phyloP scores from a whole-genome alignment of 495 filamentous ascomycete species.

The Aspergillus biplanus region DNA sequence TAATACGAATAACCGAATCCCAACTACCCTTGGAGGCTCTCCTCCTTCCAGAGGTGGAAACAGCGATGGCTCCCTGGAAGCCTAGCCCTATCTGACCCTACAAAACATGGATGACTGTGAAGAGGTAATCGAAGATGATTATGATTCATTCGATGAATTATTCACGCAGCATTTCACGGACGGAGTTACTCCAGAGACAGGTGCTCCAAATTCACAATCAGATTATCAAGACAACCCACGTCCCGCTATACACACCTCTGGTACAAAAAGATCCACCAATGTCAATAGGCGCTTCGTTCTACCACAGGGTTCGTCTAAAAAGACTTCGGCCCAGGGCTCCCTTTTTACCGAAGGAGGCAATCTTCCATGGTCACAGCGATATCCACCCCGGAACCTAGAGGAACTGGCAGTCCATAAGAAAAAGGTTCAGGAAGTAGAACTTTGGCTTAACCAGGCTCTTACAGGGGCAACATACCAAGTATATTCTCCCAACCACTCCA shows the following conservation, averaged over 20 bases:
- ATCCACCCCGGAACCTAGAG: slow-evolving; percentile 69
- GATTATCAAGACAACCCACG: neutral
- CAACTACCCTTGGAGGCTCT: too few species aligned
- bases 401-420: slow-evolving; percentile 91
- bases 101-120: slow-evolving; percentile 37
- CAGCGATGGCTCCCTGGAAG: slow-evolving; percentile 34
- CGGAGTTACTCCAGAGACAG: slow-evolving; percentile 8
- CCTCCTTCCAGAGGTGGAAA: slow-evolving; percentile 25
- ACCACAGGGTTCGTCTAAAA: slow-evolving; percentile 12
- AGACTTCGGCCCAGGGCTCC: neutral
- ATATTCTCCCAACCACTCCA: slow-evolving; percentile 14
- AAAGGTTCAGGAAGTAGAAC: slow-evolving; percentile 84
- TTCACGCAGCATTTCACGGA: slow-evolving; percentile 32
- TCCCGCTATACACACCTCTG: neutral
- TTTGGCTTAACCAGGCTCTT: slow-evolving; percentile 78
- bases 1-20: too few species aligned
- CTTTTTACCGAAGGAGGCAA: slow-evolving; percentile 19
- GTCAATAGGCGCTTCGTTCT: slow-evolving; percentile 34
- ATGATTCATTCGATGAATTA: slow-evolving; percentile 53
- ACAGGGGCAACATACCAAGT: slow-evolving; percentile 54
- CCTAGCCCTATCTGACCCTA: neutral
- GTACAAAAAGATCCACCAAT: slow-evolving; percentile 13
- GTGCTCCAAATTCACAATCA: slow-evolving; percentile 4
- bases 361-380: slow-evolving; percentile 85
- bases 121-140: slow-evolving; percentile 56